phyloP scores from a whole-genome alignment of 495 filamentous ascomycete species.

The Tuber borchii region DNA sequence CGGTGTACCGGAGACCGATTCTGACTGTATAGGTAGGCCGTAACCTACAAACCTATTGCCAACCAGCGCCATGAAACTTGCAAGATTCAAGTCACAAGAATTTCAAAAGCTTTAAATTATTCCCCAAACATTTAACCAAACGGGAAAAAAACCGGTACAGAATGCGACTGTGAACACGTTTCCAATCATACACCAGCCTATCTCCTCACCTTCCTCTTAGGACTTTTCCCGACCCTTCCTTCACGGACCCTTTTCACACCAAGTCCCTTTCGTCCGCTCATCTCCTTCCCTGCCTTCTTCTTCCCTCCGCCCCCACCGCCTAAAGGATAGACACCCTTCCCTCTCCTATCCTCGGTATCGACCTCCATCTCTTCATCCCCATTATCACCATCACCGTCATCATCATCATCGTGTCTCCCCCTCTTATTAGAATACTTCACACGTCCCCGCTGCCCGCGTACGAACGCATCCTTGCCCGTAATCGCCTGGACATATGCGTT shows the following conservation, averaged over 20 bases:
- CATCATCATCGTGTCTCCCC: conserved; percentile 54
- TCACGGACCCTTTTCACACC: conserved; percentile 35
- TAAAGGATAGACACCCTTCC: conserved; percentile 42
- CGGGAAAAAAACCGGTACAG: not conserved
- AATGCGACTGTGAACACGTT: not conserved
- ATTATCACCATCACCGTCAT: conserved; percentile 59
- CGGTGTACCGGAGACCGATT: not conserved
- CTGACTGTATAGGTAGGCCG: not conserved
- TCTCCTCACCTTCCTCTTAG: conserved; percentile 29
- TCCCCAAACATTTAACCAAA: not conserved
- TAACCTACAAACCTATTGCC: not conserved
- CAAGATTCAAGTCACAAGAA: not conserved
- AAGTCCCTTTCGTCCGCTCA: conserved; percentile 28
- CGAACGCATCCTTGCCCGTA: conserved; percentile 71
- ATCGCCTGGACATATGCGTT: conserved; percentile 91
- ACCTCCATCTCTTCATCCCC: conserved; percentile 9
- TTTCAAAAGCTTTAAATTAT: not conserved
- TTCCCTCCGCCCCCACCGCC: conserved; percentile 28
- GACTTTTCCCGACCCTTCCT: conserved; percentile 31
- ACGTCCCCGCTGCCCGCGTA: conserved; percentile 73
- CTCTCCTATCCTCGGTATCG: conserved; percentile 46
- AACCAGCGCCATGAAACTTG: not conserved
- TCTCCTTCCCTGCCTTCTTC: conserved; percentile 29
- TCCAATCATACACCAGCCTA: conserved; percentile 14
- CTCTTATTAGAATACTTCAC: conserved; percentile 77